phyloP scores from a whole-genome alignment of 2,329 filamentous ascomycete species.

The Nemania diffusa region DNA sequence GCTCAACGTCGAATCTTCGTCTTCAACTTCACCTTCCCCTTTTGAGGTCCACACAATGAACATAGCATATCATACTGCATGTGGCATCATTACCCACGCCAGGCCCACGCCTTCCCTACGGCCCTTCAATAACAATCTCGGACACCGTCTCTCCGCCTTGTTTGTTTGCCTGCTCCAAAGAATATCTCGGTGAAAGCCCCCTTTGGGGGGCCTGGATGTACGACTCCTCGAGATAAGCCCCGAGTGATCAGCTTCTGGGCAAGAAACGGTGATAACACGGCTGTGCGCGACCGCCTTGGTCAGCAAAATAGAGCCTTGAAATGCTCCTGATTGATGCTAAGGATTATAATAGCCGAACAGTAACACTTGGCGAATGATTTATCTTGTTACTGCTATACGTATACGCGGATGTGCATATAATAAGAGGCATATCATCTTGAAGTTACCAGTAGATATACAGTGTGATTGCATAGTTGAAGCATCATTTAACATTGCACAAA shows the following conservation, averaged over 20 bases:
- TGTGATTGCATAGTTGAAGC: not conserved
- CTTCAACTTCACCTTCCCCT: slow-evolving; percentile 15
- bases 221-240: not conserved
- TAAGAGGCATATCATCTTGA: not conserved
- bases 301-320: not conserved
- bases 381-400: no score
- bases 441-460: not conserved
- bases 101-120: not conserved
- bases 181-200: not conserved
- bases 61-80: no score
- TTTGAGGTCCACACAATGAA: slow-evolving; percentile 10
- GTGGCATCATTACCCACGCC: not conserved
- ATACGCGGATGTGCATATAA: no score
- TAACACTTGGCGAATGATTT: not conserved
- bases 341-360: not conserved
- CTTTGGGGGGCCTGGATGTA: slow-evolving; percentile 1
- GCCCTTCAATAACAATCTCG: slow-evolving; percentile 5
- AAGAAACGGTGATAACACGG: not conserved
- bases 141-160: slow-evolving; percentile 18
- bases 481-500: not conserved
- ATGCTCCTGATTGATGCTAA: not conserved
- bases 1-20: not conserved
- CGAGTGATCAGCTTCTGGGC: not conserved
- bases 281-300: not conserved
- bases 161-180: not conserved